Conservation (phyloP, 176 grass and related monocot genomes). For the Triticum turgidum region DNA sequence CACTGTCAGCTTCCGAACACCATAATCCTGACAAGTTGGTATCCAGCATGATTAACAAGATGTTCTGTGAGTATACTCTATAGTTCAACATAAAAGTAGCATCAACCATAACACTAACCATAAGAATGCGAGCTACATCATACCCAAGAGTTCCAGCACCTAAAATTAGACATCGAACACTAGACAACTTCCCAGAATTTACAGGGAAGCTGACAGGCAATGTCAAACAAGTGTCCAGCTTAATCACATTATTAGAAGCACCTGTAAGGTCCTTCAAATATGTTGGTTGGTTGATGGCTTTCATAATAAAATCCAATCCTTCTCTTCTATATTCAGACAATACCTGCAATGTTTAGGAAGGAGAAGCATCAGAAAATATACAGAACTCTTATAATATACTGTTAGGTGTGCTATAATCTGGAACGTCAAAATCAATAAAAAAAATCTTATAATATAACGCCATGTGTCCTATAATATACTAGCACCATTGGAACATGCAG, state of each 20-base stretch:
- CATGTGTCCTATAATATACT: slow-evolving; percentile 34
- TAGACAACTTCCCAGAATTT: slow-evolving; percentile 51
- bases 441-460: background rate
- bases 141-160: slow-evolving; percentile 92
- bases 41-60: slow-evolving; percentile 7
- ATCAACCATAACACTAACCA: slow-evolving; percentile 45
- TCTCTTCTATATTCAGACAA: slow-evolving; percentile 71
- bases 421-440: slow-evolving; percentile 7
- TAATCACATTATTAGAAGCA: slow-evolving; percentile 50
- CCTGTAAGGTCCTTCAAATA: slow-evolving; percentile 73
- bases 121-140: slow-evolving; percentile 90
- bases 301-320: slow-evolving; percentile 64
- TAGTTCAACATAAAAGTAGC: slow-evolving; percentile 19
- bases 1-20: slow-evolving; percentile 75
- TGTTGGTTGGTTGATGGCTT: slow-evolving; percentile 60
- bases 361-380: background rate
- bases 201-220: slow-evolving; percentile 32
- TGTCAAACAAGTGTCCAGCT: slow-evolving; percentile 36
- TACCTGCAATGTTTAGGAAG: slow-evolving; percentile 49
- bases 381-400: background rate
- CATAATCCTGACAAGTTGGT: slow-evolving; percentile 60
- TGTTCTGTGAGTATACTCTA: slow-evolving; percentile 5
- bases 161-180: slow-evolving; percentile 67
- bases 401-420: slow-evolving; percentile 3
- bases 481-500: slow-evolving; percentile 69